Conservation (phyloP, 129 eudicot genomes). For the Helianthus tuberosus region DNA sequence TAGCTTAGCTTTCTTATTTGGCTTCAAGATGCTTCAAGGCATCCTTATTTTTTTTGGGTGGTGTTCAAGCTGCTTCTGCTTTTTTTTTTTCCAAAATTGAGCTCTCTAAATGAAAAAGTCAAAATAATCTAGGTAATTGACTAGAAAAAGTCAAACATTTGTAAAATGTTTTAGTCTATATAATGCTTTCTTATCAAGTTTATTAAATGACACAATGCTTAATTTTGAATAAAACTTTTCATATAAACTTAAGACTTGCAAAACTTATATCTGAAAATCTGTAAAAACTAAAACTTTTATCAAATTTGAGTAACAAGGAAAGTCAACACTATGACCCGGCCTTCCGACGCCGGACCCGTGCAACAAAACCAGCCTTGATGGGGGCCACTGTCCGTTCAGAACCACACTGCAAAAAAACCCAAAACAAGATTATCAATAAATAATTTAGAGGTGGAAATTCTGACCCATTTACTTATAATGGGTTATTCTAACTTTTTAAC, state of each 20-base stretch:
- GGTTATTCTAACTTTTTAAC: neutral
- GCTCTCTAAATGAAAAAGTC: neutral
- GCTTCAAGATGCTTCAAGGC: neutral
- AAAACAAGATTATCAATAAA: neutral
- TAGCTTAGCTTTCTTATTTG: too few relatives aligned
- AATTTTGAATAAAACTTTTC: neutral
- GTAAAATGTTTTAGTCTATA: neutral
- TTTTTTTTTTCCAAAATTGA: neutral
- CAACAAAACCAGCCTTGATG: constrained; percentile 49
- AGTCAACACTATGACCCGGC: constrained; percentile 34
- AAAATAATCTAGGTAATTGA: neutral
- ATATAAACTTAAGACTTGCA: neutral
- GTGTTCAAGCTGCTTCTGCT: neutral
- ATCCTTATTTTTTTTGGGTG: neutral
- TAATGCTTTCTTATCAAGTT: neutral
- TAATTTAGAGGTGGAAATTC: neutral
- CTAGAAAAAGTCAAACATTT: neutral
- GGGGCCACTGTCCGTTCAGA: constrained; percentile 53
- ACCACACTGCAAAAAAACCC: constrained; percentile 35
- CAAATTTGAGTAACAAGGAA: neutral
- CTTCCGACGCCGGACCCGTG: constrained; percentile 44
- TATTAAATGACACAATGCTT: too few relatives aligned
- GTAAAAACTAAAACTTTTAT: neutral
- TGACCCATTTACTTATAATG: neutral
- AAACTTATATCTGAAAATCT: neutral